Base-by-base conservation (phyloP, 75 land plant genomes). In the Selaginella tamariscina region DNA sequence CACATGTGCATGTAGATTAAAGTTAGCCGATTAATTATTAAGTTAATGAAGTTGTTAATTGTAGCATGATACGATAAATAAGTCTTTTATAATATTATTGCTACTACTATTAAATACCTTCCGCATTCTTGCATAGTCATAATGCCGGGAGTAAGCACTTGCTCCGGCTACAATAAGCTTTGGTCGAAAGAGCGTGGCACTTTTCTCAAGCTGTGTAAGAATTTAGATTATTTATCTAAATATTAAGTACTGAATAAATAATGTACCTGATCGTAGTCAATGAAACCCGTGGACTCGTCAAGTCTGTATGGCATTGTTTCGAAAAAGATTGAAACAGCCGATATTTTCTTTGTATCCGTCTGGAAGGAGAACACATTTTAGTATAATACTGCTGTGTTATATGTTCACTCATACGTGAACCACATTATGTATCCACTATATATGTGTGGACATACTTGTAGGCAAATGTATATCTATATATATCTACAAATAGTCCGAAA, bases 271-370 rank as follows among this genome's bases (percentile, higher is more conserved):
- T 89, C 94, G 68, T 89, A 86, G 70, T 89, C 90, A 74, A 89
- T 89, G 44, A 82, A 84, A 8, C 90, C 87, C 30, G 90, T 89
- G 39, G 73, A 72, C 70, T 84, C 85, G 72, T 89, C 59, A 68
- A 89, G 71, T 55, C 84, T 76, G 56, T 89, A 89, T 56, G 87
- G 87, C 87, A 89, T 84, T 55, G 87, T 89, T 77, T 89, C 95
- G 76, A 89, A 89, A 70, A 80, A 86, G 66, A 89, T 86, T 2
- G 90, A 89, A 20, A 79, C 82, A 27, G 95, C 85, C 57, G 90
- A 89, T 56, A 89, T 86, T 67, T 89, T 89, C 85, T 84, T 86
- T 1, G 91, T 86, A 33, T 89, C 87, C 54, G 87, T 89, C 90
- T 86, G 82, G 54, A 77, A 1, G 24, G 24, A 24, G 60, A 57